phyloP scores from a whole-genome alignment of 345 rosid genomes.

The Acer saccharum region DNA sequence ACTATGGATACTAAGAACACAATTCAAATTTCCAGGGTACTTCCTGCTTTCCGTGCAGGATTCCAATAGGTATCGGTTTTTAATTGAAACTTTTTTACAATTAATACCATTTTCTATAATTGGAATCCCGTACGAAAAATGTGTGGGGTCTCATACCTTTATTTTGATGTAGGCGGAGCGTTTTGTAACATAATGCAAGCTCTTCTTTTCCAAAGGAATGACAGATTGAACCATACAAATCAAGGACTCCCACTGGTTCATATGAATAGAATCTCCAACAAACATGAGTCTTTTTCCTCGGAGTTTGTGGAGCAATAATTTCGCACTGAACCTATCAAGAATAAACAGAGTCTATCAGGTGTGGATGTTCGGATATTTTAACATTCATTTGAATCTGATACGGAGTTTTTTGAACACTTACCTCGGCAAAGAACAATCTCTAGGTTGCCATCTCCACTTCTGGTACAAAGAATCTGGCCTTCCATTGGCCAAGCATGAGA shows the following conservation, averaged over 20 bases:
- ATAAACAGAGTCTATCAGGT: background rate
- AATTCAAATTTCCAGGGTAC: no score
- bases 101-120: no score
- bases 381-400: background rate
- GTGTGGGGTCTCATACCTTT: background rate
- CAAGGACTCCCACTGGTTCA: conserved; percentile 70
- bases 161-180: conserved; percentile 35
- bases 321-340: conserved; percentile 51
- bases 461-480: conserved; percentile 78
- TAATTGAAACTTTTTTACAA: no score
- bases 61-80: no score
- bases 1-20: background rate
- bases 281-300: conserved; percentile 67
- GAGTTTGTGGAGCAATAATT: conserved; percentile 54
- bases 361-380: background rate
- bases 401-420: conserved; percentile 13
- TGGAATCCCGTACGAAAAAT: no score
- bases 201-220: conserved; percentile 38
- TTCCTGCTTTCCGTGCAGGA: no score
- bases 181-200: conserved; percentile 34
- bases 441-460: conserved; percentile 98
- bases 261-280: conserved; percentile 68
- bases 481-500: conserved; percentile 72
- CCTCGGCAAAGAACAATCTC: conserved; percentile 84
- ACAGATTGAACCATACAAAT: conserved; percentile 65